A percentile compares a stretch with the other conserved stretches of the same genome.
phyloP scores from a whole-genome alignment of 139 green algal species.

The Coelastrella sp. region DNA sequence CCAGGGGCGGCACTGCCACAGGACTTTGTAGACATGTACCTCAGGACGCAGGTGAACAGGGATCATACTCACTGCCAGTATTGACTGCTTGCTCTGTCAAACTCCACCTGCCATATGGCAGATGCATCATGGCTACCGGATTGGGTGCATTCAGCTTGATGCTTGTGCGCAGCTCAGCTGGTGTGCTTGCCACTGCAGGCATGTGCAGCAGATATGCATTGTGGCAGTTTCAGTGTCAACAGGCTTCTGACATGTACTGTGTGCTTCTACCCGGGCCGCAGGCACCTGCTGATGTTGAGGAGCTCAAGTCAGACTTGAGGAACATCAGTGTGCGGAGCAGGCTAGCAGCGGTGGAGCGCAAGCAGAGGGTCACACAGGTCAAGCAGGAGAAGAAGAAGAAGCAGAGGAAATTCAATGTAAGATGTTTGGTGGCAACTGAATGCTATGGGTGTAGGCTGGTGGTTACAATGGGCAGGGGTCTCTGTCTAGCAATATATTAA shows the following conservation, averaged over 20 bases:
- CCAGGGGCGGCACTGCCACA: background rate
- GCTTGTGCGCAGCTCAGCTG: background rate
- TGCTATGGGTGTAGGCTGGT: too few relatives aligned
- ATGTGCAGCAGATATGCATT: background rate
- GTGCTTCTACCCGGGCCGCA: background rate
- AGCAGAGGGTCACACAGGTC: background rate
- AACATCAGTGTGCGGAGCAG: slow-evolving; percentile 8
- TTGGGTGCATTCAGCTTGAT: background rate
- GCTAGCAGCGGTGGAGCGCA: background rate
- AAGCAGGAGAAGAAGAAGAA: slow-evolving; percentile 30
- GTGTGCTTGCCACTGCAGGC: background rate
- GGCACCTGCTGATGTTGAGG: slow-evolving; percentile 20
- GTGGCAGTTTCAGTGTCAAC: background rate
- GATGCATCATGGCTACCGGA: background rate
- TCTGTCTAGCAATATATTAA: too few relatives aligned
- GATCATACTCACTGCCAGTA: too few relatives aligned
- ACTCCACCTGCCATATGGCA: too few relatives aligned
- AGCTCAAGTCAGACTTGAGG: background rate
- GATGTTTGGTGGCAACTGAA: background rate
- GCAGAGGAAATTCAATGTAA: slow-evolving; percentile 28
- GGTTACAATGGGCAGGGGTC: too few relatives aligned
- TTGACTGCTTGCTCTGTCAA: background rate
- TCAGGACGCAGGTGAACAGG: slow-evolving; percentile 8
- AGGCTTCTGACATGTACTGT: background rate
- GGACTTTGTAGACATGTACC: slow-evolving; percentile 26